A percentile compares a stretch with the other conserved stretches of the same genome.
phyloP scores from a whole-genome alignment of 2,329 filamentous ascomycete species.

The Aspergillus sergii region DNA sequence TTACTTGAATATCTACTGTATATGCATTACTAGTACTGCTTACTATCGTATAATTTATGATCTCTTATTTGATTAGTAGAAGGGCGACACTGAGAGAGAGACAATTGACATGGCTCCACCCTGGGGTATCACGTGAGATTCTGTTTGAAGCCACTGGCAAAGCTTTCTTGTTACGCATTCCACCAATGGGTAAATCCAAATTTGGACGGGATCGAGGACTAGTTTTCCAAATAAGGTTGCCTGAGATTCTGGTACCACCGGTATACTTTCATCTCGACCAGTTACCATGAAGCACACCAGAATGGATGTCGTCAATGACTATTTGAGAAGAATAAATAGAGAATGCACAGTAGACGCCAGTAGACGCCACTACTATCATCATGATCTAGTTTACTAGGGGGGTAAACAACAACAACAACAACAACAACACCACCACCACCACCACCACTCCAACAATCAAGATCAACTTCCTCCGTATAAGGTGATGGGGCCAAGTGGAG shows the following conservation, averaged over 20 bases:
- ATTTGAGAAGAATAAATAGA: neutral
- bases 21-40: neutral
- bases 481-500: slow-evolving; percentile 21
- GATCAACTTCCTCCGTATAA: neutral
- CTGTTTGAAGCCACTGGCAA: neutral
- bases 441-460: neutral
- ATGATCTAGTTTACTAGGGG: neutral
- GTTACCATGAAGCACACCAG: neutral
- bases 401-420: slow-evolving; percentile 3
- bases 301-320: neutral
- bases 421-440: neutral
- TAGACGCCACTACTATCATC: neutral
- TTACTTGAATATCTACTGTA: neutral
- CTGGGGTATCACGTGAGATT: neutral
- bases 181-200: neutral
- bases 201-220: neutral
- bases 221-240: neutral
- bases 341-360: neutral
- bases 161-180: neutral
- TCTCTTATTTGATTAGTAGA: neutral
- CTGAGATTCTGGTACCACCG: neutral
- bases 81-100: no score
- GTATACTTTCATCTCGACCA: neutral
- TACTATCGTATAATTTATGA: neutral
- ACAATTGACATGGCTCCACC: neutral